Base-by-base conservation (phyloP, 495 filamentous ascomycete genomes). In the Penicillium herquei region DNA sequence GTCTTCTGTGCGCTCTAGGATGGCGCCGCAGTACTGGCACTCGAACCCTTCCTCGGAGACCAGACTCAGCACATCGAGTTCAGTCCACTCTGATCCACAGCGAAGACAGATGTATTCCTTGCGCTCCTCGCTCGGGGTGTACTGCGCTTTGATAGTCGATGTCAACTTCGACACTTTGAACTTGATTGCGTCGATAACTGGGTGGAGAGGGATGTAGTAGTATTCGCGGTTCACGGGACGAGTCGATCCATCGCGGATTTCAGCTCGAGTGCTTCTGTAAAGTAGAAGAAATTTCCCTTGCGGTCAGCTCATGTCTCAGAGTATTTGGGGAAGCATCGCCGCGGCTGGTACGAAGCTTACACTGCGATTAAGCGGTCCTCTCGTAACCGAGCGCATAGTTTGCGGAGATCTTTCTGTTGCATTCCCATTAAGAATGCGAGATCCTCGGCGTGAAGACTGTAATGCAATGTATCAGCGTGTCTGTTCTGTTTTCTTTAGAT, bases 191-290 rank as follows among this genome's bases (percentile, higher is more conserved):
- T 99, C 94, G 69, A 99, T 88, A 52, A 92, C 89, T 37, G 88
- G 89, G 50, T 93, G 91, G 62, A 94, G 91, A 65, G 96, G 91
- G 73, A 99, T 90, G 74, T 89, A 99, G 74, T 95, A 99, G 76
- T 96, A 97, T 49, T 92, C 96, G 41, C 89, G 84, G 64, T 86
- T 89, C 41, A 88, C 83, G 3, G 91, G 87, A 10, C 91, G 88
- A 55, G 88, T 86, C 41, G 90, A 87, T 32, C 90, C 90, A 56
- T 90, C 88, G 43, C 84, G 85, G 47, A 85, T 75, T 64, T 97
- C 92, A 33, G 84, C 81, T 12, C 92, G 87, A n/a, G 84, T 84
- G 67, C 89, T 88, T 44, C 88, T 90, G 65, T 50, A 71, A 45
- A 40, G 7, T n/a, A 52, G 13, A 7, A 46, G 57, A 17, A 39